Percentiles rank a stretch among this genome's conserved stretches.
Conservation (phyloP, 192 early-diverging fungal genomes). For the Coemansia sp. region DNA sequence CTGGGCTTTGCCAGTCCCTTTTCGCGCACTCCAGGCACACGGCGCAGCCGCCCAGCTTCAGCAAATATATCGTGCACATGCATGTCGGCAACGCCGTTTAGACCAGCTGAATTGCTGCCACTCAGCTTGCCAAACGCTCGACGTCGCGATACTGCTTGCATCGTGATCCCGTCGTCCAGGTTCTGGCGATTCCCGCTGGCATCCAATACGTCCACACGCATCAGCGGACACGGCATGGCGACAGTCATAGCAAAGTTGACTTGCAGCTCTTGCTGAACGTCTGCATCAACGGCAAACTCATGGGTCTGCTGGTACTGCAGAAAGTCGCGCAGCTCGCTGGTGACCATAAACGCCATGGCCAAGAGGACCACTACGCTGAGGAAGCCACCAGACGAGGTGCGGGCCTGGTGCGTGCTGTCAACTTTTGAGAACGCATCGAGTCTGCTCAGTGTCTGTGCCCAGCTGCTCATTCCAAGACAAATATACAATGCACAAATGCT, state of each 20-base stretch:
- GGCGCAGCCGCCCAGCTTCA: constrained; percentile 11
- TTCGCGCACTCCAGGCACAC: neutral
- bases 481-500: neutral
- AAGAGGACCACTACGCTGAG: constrained; percentile 67
- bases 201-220: constrained; percentile 48
- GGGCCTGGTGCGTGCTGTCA: constrained; percentile 70
- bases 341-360: constrained; percentile 64
- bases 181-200: constrained; percentile 28
- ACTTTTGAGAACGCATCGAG: constrained; percentile 90
- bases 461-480: neutral
- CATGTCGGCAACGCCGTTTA: constrained; percentile 1
- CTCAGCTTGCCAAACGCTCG: neutral
- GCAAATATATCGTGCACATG: constrained; percentile 44
- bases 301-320: constrained; percentile 61
- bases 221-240: constrained; percentile 73
- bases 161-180: constrained; percentile 11
- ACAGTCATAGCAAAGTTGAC: constrained; percentile 86
- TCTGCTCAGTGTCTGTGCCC: constrained; percentile 10
- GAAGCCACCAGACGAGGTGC: constrained; percentile 71
- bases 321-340: constrained; percentile 71
- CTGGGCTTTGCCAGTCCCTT: neutral
- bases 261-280: constrained; percentile 60
- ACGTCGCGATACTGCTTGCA: constrained; percentile 1
- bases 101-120: neutral
- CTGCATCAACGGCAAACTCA: constrained; percentile 76